Conservation (phyloP, 2,329 filamentous ascomycete genomes). For the Zymoseptoria crescenta region DNA sequence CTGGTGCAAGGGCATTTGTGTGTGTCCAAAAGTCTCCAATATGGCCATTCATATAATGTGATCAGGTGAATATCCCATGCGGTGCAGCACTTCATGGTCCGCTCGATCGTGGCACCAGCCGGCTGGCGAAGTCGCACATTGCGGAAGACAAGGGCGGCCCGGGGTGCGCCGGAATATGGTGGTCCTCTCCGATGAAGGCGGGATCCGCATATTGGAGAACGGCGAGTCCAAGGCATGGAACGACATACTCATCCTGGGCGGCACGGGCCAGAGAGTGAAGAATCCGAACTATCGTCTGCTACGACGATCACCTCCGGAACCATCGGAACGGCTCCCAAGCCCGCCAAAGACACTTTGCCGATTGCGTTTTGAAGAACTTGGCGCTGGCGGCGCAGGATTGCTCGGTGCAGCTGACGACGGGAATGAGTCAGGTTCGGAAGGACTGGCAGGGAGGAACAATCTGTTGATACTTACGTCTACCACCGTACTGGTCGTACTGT, state of each 20-base stretch:
- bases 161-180: neutral
- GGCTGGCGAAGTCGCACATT: neutral
- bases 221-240: neutral
- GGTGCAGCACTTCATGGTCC: too few species aligned
- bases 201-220: neutral
- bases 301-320: constrained; percentile 10
- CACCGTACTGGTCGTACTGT: constrained; percentile 25
- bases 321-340: constrained; percentile 5
- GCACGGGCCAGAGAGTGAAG: neutral
- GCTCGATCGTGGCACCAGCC: neutral
- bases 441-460: constrained; percentile 6
- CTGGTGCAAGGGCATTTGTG: neutral
- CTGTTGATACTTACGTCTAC: constrained; percentile 27
- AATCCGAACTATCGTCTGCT: constrained; percentile 5
- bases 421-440: constrained; percentile 17
- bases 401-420: constrained; percentile 20
- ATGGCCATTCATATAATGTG: neutral
- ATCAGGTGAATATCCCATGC: too few species aligned
- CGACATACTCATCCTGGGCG: too few species aligned
- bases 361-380: constrained; percentile 8
- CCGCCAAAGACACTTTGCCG: constrained; percentile 15
- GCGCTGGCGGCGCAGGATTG: constrained; percentile 7
- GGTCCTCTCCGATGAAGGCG: neutral
- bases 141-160: neutral
- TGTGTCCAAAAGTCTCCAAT: neutral